These are phyloP conservation scores for Lachnellula suecica DNA, from an alignment of 2,329 filamentous ascomycete species.

Conservation along the genomic window DNA sequence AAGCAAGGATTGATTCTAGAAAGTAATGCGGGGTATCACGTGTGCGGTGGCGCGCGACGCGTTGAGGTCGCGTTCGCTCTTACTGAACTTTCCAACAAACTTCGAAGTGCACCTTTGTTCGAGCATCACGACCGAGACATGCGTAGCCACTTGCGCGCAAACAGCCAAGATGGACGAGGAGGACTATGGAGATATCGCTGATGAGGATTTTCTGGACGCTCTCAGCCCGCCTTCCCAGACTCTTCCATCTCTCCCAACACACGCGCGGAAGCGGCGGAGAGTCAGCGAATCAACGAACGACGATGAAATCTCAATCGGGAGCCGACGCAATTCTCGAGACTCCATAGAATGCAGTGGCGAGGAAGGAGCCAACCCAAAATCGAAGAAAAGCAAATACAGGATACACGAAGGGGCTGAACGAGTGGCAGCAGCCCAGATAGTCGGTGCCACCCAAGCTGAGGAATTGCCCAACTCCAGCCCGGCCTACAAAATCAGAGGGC, in stretches of 20 bases:
- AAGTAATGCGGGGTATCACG: background rate
- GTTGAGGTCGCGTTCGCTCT: background rate
- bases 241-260: constrained; percentile 27
- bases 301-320: constrained; percentile 7
- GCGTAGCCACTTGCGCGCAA: background rate
- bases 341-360: constrained; percentile 15
- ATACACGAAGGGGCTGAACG: constrained; percentile 27
- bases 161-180: constrained; percentile 42
- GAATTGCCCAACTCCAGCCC: constrained; percentile 42
- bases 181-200: constrained; percentile 64
- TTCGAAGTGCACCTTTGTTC: background rate
- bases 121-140: background rate
- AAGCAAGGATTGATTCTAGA: no score
- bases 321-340: constrained; percentile 14
- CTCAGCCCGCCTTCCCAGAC: constrained; percentile 46
- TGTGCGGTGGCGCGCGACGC: no score
- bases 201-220: constrained; percentile 64
- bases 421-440: constrained; percentile 25
- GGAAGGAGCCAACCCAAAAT: constrained; percentile 20
- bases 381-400: constrained; percentile 30
- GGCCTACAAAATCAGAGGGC: constrained; percentile 45
- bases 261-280: constrained; percentile 37
- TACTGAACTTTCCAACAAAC: no score
- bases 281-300: constrained; percentile 18
- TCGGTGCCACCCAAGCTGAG: constrained; percentile 33